phyloP scores from a whole-genome alignment of 2,329 filamentous ascomycete genomes.

The Pseudogymnoascus destructans region DNA sequence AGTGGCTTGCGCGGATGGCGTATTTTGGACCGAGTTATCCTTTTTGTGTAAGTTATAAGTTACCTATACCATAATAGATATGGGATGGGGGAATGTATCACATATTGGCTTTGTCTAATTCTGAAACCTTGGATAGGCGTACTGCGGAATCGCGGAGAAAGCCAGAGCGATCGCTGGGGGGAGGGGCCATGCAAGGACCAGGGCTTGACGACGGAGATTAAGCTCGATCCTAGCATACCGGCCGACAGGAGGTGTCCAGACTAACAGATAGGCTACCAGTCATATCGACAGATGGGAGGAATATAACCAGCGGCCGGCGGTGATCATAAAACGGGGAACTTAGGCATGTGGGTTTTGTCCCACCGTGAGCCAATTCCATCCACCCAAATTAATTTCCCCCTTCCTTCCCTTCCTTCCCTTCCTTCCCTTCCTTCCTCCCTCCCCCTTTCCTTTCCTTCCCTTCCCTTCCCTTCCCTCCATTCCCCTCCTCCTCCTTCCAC shows the following conservation, averaged over 20 bases:
- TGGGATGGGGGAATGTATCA: not conserved
- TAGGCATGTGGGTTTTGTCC: not conserved
- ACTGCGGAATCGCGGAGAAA: not conserved
- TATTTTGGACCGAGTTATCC: not conserved
- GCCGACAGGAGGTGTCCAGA: not conserved
- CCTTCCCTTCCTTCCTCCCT: not conserved
- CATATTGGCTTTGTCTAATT: not conserved
- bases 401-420: not conserved
- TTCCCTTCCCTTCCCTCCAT: not conserved
- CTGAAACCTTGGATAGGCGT: not conserved
- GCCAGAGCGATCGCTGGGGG: not conserved
- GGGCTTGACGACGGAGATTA: not conserved
- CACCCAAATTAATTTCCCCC: not conserved
- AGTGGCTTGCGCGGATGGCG: constrained; percentile 4
- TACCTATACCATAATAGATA: not conserved
- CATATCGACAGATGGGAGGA: not conserved
- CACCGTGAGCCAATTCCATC: not conserved
- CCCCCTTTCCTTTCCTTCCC: not conserved
- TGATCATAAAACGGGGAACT: not conserved
- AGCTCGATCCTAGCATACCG: not conserved
- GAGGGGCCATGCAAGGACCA: not conserved
- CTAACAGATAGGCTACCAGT: not conserved
- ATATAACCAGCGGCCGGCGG: not conserved
- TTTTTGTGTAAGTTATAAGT: not conserved
- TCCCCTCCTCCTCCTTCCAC: not conserved